Evolutionary conservation across 2,329 filamentous ascomycete genomes (phyloP).

Genomic region (Botryotinia narcissicola): DNA sequence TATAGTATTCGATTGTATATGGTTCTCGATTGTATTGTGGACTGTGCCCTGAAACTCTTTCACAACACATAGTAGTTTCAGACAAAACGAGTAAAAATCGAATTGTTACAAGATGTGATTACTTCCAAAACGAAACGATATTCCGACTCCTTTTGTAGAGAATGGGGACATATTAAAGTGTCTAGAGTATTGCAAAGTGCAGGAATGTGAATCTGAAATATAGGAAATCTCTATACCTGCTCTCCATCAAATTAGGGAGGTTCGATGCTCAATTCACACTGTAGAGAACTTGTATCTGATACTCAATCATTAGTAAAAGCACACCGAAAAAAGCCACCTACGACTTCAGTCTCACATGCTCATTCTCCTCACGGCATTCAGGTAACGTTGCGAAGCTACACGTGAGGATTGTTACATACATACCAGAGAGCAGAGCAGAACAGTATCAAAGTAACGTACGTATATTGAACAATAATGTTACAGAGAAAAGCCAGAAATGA

Average conservation of each 20-base stretch:
- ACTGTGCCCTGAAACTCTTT: no score
- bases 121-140: no score
- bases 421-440: neutral
- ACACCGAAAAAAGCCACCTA: neutral
- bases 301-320: neutral
- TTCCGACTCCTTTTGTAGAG: neutral
- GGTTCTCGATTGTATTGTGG: no score
- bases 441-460: neutral
- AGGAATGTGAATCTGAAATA: neutral
- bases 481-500: neutral
- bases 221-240: neutral
- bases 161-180: neutral
- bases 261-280: neutral
- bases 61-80: no score
- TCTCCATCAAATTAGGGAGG: neutral
- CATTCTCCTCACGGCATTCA: neutral
- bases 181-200: neutral
- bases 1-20: no score
- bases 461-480: neutral
- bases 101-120: neutral
- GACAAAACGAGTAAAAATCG: neutral
- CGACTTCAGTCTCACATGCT: no score
- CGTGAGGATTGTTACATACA: neutral
- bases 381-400: conserved; percentile 4
- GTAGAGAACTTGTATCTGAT: neutral